A percentile compares a stretch with the other conserved stretches of the same genome.
phyloP scores from a whole-genome alignment of 2,329 filamentous ascomycete species.

The Pyrenophora teres region DNA sequence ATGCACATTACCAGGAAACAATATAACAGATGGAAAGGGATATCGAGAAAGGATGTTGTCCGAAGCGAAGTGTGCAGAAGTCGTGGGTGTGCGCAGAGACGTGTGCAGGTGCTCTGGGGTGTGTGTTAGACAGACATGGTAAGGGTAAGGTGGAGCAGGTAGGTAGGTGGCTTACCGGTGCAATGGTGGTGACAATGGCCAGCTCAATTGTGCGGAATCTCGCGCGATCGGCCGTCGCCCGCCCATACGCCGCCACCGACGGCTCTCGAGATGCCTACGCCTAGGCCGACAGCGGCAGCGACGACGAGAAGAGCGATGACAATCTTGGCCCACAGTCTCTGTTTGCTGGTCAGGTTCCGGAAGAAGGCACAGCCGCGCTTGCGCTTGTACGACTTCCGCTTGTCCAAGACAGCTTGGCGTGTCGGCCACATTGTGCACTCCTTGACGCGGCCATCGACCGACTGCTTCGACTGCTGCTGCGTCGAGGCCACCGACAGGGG shows the following conservation, averaged over 20 bases:
- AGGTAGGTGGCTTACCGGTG: not conserved
- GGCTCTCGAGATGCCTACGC: conserved; percentile 55
- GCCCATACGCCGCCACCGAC: conserved; percentile 56
- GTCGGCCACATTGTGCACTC: conserved; percentile 60
- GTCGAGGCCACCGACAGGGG: conserved; percentile 48
- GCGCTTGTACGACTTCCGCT: conserved; percentile 47
- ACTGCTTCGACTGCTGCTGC: conserved; percentile 46
- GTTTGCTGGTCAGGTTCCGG: conserved; percentile 49
- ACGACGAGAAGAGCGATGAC: conserved; percentile 52
- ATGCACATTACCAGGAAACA: conserved; percentile 18
- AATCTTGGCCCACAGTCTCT: conserved; percentile 53
- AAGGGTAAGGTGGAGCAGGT: too few relatives aligned
- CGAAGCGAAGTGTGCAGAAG: conserved; percentile 19
- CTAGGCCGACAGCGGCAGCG: conserved; percentile 54
- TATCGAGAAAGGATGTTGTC: conserved; percentile 24
- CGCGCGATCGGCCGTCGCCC: conserved; percentile 44
- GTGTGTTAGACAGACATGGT: not conserved
- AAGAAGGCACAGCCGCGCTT: conserved; percentile 49
- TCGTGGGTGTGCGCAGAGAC: conserved; percentile 13
- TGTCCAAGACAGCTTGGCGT: conserved; percentile 53
- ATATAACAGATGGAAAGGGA: conserved; percentile 23
- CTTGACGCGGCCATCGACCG: conserved; percentile 50
- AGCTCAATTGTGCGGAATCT: conserved; percentile 37
- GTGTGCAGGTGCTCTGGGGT: conserved; percentile 2
- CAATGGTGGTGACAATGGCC: not conserved